These are phyloP conservation scores for Candida montana DNA, from an alignment of 805 yeast genomes.

Conservation along the genomic window DNA sequence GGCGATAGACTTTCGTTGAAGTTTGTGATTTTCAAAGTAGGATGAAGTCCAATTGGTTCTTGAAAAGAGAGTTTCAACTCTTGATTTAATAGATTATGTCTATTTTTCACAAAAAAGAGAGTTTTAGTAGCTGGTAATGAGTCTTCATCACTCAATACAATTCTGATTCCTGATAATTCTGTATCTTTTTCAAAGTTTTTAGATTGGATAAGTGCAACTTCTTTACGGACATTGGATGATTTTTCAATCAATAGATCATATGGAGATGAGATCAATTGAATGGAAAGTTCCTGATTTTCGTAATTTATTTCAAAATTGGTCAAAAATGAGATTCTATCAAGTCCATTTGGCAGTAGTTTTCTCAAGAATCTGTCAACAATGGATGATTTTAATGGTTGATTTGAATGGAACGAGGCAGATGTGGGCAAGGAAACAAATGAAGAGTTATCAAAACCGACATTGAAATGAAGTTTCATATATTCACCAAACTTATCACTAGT, in stretches of 20 bases:
- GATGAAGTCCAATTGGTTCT: conserved; percentile 35
- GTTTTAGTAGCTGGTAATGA: conserved; percentile 21
- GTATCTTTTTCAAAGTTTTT: conserved; percentile 14
- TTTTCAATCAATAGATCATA: conserved; percentile 12
- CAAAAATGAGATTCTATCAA: conserved; percentile 19
- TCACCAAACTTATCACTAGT: conserved; percentile 15
- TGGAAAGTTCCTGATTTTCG: conserved; percentile 8
- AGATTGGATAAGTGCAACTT: conserved; percentile 21
- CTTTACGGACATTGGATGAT: conserved; percentile 15
- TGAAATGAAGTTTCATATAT: conserved; percentile 11
- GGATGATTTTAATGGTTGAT: conserved; percentile 14
- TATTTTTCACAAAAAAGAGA: conserved; percentile 19
- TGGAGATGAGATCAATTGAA: conserved; percentile 21
- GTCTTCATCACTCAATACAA: conserved; percentile 13
- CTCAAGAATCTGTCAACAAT: conserved; percentile 16
- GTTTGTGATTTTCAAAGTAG: conserved; percentile 22
- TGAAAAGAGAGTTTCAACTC: conserved; percentile 12
- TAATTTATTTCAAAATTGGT: conserved; percentile 18
- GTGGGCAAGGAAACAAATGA: conserved; percentile 19
- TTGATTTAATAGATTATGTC: conserved; percentile 12
- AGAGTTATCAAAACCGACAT: conserved; percentile 10
- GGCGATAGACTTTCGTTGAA: conserved; percentile 10
- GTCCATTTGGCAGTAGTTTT: conserved; percentile 7
- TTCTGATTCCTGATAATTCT: conserved; percentile 21
- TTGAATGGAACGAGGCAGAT: conserved; percentile 18